A percentile compares a stretch with the other conserved stretches of the same genome.
These are phyloP conservation scores for Clavaria fumosa DNA, from an alignment of 768 basidiomycete genomes.

Conservation along the genomic window DNA sequence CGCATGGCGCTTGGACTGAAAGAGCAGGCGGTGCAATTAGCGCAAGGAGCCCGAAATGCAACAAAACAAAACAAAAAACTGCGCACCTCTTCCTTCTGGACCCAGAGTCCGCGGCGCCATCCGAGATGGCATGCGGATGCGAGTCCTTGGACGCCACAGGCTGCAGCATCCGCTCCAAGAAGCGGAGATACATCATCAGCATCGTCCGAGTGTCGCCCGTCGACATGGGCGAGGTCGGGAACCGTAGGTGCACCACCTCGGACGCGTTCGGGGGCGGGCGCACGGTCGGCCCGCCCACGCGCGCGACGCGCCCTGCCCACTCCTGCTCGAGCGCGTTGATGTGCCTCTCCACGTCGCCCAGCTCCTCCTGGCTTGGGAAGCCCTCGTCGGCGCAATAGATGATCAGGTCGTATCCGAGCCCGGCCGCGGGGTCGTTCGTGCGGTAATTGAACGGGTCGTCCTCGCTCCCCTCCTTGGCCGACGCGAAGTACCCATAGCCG, in stretches of 20 bases:
- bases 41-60: too few species aligned
- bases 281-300: too few species aligned
- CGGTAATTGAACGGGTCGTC: slow-evolving; percentile 30
- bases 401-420: slow-evolving; percentile 69
- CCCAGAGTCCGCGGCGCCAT: too few species aligned
- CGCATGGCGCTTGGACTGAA: too few species aligned
- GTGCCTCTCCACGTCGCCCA: slow-evolving; percentile 67
- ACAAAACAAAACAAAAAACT: too few species aligned
- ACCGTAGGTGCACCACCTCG: slow-evolving; percentile 58
- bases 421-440: slow-evolving; percentile 31
- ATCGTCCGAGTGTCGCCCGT: slow-evolving; percentile 36
- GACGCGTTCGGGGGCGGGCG: slow-evolving; percentile 61
- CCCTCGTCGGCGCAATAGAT: slow-evolving; percentile 82
- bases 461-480: slow-evolving; percentile 8
- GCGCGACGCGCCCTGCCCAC: slow-evolving; percentile 37
- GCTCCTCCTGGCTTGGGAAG: slow-evolving; percentile 49
- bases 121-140: too few species aligned
- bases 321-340: slow-evolving; percentile 45
- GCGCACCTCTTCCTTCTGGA: too few species aligned
- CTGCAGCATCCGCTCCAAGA: slow-evolving; percentile 49
- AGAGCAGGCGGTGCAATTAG: slow-evolving; percentile 19
- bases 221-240: slow-evolving; percentile 52
- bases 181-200: slow-evolving; percentile 47
- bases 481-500: slow-evolving; percentile 9
- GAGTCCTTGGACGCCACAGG: too few species aligned